Base-by-base conservation (phyloP, 108 stramenopile species). In the Nannochloropsis gaditana region DNA sequence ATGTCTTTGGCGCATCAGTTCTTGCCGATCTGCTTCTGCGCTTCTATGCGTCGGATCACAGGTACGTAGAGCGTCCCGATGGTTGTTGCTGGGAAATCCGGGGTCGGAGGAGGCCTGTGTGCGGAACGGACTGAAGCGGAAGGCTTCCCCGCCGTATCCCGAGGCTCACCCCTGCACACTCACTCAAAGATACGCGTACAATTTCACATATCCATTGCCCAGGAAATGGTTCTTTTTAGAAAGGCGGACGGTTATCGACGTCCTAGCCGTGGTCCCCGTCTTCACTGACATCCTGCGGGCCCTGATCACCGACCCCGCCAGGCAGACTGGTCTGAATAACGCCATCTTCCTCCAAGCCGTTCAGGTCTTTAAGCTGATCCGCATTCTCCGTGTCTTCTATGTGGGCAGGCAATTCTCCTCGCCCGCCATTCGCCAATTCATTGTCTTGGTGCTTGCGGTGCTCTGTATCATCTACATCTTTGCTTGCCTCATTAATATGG, bases 331-430 rank as follows among this genome's bases (percentile, higher is more conserved):
- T 4, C n/a, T 73, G 19, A 73, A 73, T n/a, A n/a, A 15, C 59
- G 19, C 59, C 15, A n/a, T n/a, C 8, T 73, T 73, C 59, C 59
- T 73, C 59, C 59, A 73, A 73, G 59, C 59, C n/a, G 59, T 73
- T n/a, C 59, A 73, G 3, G 59, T 73, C 59, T 73, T 73, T 2
- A 73, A 8, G 59, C 59, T 73, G 4, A 73, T 73, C n/a, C 59
- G 59, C 19, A 73, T 73, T 2, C 59, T 73, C 6, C 59, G 59
- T 2, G 8, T 73, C 59, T 73, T 73, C 59, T 73, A 73, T n/a
- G 59, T 73, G 59, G 59, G 59, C 59, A 73, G 59, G n/a, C 59
- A 73, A n/a, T 73, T 73, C n/a, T 73, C 59, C 59, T 73, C 59
- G 15, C 59, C 59, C 15, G 59, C 59, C 59, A 73, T 73, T 73